phyloP scores from a whole-genome alignment of 768 basidiomycete species.

The Lactarius deliciosus region DNA sequence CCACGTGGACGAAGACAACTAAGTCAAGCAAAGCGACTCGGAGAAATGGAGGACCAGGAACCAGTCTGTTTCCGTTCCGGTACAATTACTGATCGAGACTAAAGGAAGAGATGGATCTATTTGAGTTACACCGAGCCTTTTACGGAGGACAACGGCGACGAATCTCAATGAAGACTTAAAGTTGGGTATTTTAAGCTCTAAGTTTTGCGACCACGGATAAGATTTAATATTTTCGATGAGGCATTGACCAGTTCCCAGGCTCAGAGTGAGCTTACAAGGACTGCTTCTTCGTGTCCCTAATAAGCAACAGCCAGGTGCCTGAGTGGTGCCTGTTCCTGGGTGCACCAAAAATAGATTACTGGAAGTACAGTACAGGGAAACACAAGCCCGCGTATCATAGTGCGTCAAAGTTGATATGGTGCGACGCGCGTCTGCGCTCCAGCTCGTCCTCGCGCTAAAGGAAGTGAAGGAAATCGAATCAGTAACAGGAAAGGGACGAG shows the following conservation, averaged over 20 bases:
- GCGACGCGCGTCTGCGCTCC: slow-evolving; percentile 83
- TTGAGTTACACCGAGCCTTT: too few relatives aligned
- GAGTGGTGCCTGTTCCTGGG: neutral
- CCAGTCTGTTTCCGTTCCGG: neutral
- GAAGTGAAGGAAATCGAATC: neutral
- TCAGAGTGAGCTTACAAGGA: neutral
- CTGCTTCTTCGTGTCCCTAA: too few relatives aligned
- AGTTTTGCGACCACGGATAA: neutral
- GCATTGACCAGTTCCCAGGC: neutral
- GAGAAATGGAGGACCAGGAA: neutral
- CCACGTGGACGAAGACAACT: neutral
- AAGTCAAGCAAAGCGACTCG: too few relatives aligned
- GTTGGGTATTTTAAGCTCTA: neutral
- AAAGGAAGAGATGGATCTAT: too few relatives aligned
- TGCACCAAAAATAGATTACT: neutral
- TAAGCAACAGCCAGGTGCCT: too few relatives aligned
- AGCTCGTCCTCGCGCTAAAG: slow-evolving; percentile 88
- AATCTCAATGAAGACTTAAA: neutral
- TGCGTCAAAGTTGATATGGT: slow-evolving; percentile 97
- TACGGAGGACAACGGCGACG: too few relatives aligned
- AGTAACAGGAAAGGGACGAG: neutral
- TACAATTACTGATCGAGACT: neutral
- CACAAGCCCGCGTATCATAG: slow-evolving; percentile 46
- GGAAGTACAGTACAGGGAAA: neutral
- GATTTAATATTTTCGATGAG: neutral